Evolutionary conservation across 805 yeast species (phyloP).

Genomic region (Schizosaccharomyces pombe): DNA sequence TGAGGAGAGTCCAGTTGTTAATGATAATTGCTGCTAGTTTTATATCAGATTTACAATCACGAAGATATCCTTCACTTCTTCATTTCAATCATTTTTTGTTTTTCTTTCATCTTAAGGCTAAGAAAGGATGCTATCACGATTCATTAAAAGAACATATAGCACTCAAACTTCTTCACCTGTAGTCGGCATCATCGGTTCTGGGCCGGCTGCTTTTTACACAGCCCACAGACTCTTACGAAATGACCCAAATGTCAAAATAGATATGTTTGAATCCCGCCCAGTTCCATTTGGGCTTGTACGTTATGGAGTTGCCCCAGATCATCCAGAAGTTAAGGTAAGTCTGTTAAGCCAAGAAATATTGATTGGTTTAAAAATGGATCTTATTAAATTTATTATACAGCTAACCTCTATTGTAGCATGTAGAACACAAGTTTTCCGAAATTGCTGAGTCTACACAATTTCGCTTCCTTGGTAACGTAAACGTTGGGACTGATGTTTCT

Average conservation of each 20-base stretch:
- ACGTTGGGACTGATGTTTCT: constrained; percentile 38
- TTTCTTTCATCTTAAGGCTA: too few species aligned
- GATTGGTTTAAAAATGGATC: neutral
- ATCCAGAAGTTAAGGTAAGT: constrained; percentile 62
- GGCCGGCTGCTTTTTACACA: constrained; percentile 91
- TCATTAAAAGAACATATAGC: too few species aligned
- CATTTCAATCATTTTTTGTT: too few species aligned
- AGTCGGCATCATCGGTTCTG: constrained; percentile 74
- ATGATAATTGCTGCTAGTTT: too few species aligned
- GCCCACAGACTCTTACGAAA: constrained; percentile 45
- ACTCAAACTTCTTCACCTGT: neutral
- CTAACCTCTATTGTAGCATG: constrained; percentile 11
- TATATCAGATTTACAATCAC: too few species aligned
- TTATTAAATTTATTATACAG: neutral
- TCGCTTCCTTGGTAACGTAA: constrained; percentile 47
- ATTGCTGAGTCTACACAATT: constrained; percentile 20
- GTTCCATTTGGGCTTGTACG: constrained; percentile 81
- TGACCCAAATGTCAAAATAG: constrained; percentile 24
- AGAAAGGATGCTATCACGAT: too few species aligned
- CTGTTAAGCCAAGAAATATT: neutral
- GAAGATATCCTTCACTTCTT: too few species aligned
- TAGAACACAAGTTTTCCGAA: constrained; percentile 46
- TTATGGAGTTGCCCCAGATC: constrained; percentile 98
- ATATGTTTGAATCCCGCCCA: constrained; percentile 63
- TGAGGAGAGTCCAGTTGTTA: too few species aligned